Percentiles rank a stretch among this genome's conserved stretches.
Conservation (phyloP, 305 asterid species). For the Fraxinus paxiana region DNA sequence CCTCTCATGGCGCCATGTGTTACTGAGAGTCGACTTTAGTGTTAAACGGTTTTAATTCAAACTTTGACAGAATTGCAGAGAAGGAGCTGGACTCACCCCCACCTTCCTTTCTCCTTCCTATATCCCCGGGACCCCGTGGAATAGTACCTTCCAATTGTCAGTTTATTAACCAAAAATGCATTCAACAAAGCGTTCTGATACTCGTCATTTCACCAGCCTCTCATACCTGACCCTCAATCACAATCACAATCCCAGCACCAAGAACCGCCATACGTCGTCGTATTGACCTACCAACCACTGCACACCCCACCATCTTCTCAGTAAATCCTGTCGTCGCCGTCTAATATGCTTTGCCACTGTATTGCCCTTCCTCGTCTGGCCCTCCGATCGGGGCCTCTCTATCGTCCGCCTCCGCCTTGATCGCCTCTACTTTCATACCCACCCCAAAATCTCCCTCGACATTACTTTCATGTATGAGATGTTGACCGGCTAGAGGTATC, state of each 20-base stretch:
- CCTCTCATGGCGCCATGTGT: too few relatives aligned
- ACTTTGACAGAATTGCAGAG: neutral
- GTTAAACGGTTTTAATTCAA: too few relatives aligned
- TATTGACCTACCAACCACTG: slow-evolving; percentile 45
- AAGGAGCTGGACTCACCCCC: neutral
- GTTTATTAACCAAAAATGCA: slow-evolving; percentile 30
- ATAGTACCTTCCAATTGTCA: neutral
- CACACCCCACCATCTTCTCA: slow-evolving; percentile 39
- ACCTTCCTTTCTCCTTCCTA: neutral
- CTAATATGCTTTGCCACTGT: slow-evolving; percentile 35
- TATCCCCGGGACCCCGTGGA: neutral
- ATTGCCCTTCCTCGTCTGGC: slow-evolving; percentile 65
- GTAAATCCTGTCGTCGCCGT: slow-evolving; percentile 38
- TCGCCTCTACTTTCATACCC: slow-evolving; percentile 43
- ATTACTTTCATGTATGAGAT: slow-evolving; percentile 16
- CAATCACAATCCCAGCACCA: neutral
- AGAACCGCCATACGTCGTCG: slow-evolving; percentile 48
- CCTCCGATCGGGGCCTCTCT: slow-evolving; percentile 65
- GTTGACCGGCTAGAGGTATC: too few relatives aligned
- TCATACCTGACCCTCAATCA: slow-evolving; percentile 35
- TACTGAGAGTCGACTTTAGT: too few relatives aligned
- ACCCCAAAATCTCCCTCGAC: slow-evolving; percentile 52
- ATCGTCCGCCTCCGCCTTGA: slow-evolving; percentile 53
- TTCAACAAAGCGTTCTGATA: slow-evolving; percentile 26
- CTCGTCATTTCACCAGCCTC: slow-evolving; percentile 41